Evolutionary conservation across 2,329 filamentous ascomycete species (phyloP).

Genomic region (Ramichloridium luteum): DNA sequence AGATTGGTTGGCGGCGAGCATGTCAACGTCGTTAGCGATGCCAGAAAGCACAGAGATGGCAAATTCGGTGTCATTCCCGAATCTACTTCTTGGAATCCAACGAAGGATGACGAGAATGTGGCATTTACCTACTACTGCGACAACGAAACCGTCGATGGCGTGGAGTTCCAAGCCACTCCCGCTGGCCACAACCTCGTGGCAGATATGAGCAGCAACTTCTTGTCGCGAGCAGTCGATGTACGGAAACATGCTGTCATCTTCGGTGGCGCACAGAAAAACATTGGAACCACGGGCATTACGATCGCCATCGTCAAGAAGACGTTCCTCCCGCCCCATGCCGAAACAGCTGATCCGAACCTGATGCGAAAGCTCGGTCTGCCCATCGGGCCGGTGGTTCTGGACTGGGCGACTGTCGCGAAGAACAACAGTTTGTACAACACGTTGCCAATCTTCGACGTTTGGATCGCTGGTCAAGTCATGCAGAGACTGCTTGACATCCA

Average conservation of each 20-base stretch:
- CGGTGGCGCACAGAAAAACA: conserved; percentile 87
- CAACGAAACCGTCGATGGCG: conserved; percentile 89
- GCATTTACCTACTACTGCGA: conserved; percentile 81
- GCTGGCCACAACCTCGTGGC: conserved; percentile 63
- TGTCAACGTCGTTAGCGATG: conserved; percentile 68
- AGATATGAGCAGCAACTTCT: conserved; percentile 91
- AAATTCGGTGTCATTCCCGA: conserved; percentile 80
- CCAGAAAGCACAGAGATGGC: conserved; percentile 43
- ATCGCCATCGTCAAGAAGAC: conserved; percentile 74
- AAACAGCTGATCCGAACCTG: conserved; percentile 55
- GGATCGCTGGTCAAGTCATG: conserved; percentile 80
- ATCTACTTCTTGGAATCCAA: conserved; percentile 63
- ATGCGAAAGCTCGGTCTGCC: conserved; percentile 65
- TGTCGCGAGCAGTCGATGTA: conserved; percentile 66
- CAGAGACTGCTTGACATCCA: conserved; percentile 56
- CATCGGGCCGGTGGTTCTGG: conserved; percentile 65
- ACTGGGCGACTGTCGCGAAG: conserved; percentile 76
- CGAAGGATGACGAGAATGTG: conserved; percentile 45
- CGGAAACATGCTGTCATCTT: conserved; percentile 75
- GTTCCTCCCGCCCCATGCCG: conserved; percentile 55
- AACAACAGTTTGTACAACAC: conserved; percentile 97
- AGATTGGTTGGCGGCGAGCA: conserved; percentile 64
- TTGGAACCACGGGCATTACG: conserved; percentile 75
- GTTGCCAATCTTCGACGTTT: conserved; percentile 87
- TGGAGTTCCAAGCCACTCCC: conserved; percentile 73